phyloP scores from a whole-genome alignment of 2,329 filamentous ascomycete species.

The Aspergillus persii region DNA sequence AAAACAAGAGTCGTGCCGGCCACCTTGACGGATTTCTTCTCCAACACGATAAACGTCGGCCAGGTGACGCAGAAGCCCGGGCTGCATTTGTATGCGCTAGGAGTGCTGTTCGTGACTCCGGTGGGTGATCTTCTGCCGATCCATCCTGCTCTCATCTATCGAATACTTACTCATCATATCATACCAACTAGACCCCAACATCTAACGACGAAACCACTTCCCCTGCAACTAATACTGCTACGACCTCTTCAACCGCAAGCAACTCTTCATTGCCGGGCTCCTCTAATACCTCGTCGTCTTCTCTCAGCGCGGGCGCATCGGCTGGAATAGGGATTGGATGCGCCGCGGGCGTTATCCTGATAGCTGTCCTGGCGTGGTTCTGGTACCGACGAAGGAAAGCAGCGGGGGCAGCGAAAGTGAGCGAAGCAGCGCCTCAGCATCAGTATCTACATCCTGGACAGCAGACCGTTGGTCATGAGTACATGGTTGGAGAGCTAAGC shows the following conservation, averaged over 20 bases:
- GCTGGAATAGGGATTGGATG: not conserved
- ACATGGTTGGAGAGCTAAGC: not conserved
- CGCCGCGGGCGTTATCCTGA: not conserved
- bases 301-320: not conserved
- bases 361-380: not conserved
- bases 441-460: not conserved
- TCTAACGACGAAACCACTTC: not conserved
- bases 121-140: not conserved
- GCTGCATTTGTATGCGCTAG: not conserved
- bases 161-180: not conserved
- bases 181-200: not conserved
- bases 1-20: not conserved
- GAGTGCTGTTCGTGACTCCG: not conserved
- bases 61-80: not conserved
- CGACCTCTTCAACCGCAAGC: too few species aligned
- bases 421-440: not conserved
- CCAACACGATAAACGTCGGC: not conserved
- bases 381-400: not conserved
- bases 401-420: not conserved
- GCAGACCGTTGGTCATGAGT: not conserved
- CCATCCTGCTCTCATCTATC: not conserved
- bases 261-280: too few species aligned
- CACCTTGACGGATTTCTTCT: not conserved
- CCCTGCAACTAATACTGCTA: not conserved
- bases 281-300: not conserved